Evolutionary conservation across 345 rosid species (phyloP), one percentile per base, ranked within the genome.

Genomic region (Eucalyptus marginata): DNA sequence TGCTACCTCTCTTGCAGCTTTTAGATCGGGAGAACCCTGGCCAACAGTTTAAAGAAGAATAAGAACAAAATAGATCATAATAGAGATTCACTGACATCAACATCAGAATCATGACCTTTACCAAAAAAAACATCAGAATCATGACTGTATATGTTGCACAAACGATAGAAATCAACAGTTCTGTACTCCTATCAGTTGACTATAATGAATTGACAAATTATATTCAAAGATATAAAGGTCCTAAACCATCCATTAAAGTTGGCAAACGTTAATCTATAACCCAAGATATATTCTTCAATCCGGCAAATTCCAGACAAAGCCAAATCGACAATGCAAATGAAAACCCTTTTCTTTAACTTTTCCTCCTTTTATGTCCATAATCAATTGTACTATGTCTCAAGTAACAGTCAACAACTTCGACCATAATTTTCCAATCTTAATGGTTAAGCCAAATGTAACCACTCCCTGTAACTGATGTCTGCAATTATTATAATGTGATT

Each of bases 1-100:
- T 15, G 99, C 99, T 86, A 98, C 99, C 90, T 97, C 99, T 90
- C 89, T 95, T 5, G 95, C 99, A 14, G 97, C 97, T 93, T 95
- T 96, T 93, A 98, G 89, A 92, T 98, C 99, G 12, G 99, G 99
- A 13, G 98, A 97, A 27, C 96, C 95, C 99, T 98, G 95, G 29
- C 84, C 47, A 40, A 76, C 84, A 76, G 84, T 12, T 76, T 40
- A 76, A 76, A 76, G 47, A 76, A 76, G 47, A 76, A 76, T 76
- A 44, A 50, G 50, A 43, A 47, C 14, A 86, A 87, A 88, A 27
- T 36, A 49, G 89, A 64, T 64, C 56, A 58, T 31, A 33, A 56
- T 5, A 40, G 4, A 85, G 58, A 49, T 46, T 36, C 66, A 51
- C 31, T 20, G n/a, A 86, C 47, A 86, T 36, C 66, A 64, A 54